Conservation (phyloP, 2,329 filamentous ascomycete genomes). For the Aureobasidium zeae region DNA sequence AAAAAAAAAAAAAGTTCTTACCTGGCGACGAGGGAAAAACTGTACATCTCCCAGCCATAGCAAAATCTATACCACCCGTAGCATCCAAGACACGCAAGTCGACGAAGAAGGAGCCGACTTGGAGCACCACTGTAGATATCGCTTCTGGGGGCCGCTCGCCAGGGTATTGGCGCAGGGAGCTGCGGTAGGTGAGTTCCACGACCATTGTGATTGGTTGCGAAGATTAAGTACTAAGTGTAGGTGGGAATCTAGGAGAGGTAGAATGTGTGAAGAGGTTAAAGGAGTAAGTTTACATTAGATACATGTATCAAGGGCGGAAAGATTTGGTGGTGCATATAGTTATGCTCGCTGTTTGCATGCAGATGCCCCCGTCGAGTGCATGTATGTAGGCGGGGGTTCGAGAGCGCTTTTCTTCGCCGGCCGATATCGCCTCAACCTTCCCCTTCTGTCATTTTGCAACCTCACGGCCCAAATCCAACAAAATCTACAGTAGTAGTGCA, state of each 20-base stretch:
- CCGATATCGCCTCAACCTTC: constrained; percentile 9
- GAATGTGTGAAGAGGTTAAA: too few species aligned
- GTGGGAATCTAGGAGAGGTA: too few species aligned
- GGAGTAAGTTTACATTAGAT: too few species aligned
- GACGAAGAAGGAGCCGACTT: constrained; percentile 10
- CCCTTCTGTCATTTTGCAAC: too few species aligned
- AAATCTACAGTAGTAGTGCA: too few species aligned
- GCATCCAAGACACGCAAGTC: constrained; percentile 11
- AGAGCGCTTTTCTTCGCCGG: too few species aligned
- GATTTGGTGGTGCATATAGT: too few species aligned
- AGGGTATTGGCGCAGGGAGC: constrained; percentile 4
- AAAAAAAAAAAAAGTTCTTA: neutral
- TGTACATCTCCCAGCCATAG: constrained; percentile 10
- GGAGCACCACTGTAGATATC: constrained; percentile 8
- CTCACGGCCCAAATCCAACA: too few species aligned
- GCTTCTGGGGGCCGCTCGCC: constrained; percentile 12
- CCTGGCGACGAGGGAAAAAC: constrained; percentile 4
- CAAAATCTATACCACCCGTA: constrained; percentile 5
- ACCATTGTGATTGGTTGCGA: constrained; percentile 7
- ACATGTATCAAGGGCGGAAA: too few species aligned
- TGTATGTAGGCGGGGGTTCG: too few species aligned
- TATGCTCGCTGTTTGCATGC: too few species aligned
- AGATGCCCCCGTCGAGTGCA: too few species aligned
- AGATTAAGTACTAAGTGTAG: neutral
- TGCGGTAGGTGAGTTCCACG: constrained; percentile 13